These are phyloP conservation scores for Tetrahymena thermophila DNA, from an alignment of 73 alveolate genomes.

Conservation along the genomic window DNA sequence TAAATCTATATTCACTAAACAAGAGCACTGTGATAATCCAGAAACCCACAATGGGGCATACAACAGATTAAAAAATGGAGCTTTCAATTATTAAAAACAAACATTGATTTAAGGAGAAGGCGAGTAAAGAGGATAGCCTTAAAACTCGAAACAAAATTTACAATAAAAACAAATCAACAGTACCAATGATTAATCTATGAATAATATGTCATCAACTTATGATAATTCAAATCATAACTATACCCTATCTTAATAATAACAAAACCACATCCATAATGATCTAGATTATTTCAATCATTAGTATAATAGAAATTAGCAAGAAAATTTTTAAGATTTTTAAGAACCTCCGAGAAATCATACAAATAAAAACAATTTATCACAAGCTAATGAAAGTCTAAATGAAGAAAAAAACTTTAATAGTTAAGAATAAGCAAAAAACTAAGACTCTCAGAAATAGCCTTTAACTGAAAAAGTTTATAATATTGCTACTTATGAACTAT, in stretches of 20 bases:
- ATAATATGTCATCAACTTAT: neutral
- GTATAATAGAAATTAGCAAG: neutral
- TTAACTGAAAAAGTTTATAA: neutral
- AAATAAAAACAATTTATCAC: too few relatives aligned
- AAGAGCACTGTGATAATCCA: neutral
- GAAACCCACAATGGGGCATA: neutral
- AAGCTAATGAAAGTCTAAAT: too few relatives aligned
- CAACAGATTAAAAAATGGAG: neutral
- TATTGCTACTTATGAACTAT: neutral
- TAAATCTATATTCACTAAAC: neutral
- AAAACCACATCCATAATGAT: neutral
- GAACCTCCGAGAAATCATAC: neutral
- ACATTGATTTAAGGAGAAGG: neutral
- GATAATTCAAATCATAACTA: neutral
- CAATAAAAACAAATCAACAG: neutral
- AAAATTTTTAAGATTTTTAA: too few relatives aligned
- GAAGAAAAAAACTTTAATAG: neutral
- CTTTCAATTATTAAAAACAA: too few relatives aligned
- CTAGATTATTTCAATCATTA: neutral
- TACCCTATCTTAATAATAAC: neutral
- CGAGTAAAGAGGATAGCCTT: neutral
- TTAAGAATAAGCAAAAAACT: neutral
- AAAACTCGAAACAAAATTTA: neutral
- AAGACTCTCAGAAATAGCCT: neutral
- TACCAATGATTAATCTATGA: neutral